A percentile compares a stretch with the other conserved stretches of the same genome.
Evolutionary conservation across 495 filamentous ascomycete genomes (phyloP).

Genomic region (Bacidia gigantensis): DNA sequence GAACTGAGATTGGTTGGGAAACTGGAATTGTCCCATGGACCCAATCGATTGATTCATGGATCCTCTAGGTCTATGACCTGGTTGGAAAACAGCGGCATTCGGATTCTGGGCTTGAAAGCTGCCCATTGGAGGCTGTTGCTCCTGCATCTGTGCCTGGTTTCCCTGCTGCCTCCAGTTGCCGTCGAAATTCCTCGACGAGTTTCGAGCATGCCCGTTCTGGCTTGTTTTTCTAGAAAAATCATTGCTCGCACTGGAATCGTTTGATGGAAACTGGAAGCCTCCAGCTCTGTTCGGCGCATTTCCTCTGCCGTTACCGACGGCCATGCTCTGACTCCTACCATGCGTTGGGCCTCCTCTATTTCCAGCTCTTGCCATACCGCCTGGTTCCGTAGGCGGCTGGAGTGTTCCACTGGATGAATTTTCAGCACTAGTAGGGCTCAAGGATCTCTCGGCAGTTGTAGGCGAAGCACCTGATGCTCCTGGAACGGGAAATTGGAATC

Average conservation of each 20-base stretch:
- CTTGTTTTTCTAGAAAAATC: conserved; percentile 64
- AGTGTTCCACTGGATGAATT: conserved; percentile 13
- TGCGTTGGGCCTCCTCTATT: conserved; percentile 37
- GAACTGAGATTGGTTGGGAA: conserved; percentile 79
- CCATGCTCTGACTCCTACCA: conserved; percentile 58
- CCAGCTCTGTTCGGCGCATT: conserved; percentile 41
- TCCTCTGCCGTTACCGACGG: conserved; percentile 44
- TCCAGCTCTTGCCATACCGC: conserved; percentile 28
- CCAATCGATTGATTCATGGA: conserved; percentile 83
- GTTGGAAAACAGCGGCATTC: conserved; percentile 59
- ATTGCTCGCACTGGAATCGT: conserved; percentile 36
- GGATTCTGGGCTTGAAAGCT: conserved; percentile 49
- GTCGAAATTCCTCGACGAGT: conserved; percentile 84
- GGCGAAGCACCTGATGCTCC: conserved; percentile 41
- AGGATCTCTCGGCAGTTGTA: conserved; percentile 29
- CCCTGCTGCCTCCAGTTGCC: conserved; percentile 92
- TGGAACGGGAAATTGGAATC: conserved; percentile 87
- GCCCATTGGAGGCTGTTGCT: conserved; percentile 42
- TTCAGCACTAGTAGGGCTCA: conserved; percentile 30
- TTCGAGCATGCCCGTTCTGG: conserved; percentile 58
- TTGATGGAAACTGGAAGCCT: conserved; percentile 55
- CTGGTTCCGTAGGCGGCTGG: conserved; percentile 5
- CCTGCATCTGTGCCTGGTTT: conserved; percentile 37
- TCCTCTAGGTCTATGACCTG: conserved; percentile 71
- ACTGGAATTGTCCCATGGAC: conserved; percentile 78